Evolutionary conservation across 805 yeast genomes (phyloP), one percentile per base, ranked within the genome.

Genomic region (Ogataea haglerorum): DNA sequence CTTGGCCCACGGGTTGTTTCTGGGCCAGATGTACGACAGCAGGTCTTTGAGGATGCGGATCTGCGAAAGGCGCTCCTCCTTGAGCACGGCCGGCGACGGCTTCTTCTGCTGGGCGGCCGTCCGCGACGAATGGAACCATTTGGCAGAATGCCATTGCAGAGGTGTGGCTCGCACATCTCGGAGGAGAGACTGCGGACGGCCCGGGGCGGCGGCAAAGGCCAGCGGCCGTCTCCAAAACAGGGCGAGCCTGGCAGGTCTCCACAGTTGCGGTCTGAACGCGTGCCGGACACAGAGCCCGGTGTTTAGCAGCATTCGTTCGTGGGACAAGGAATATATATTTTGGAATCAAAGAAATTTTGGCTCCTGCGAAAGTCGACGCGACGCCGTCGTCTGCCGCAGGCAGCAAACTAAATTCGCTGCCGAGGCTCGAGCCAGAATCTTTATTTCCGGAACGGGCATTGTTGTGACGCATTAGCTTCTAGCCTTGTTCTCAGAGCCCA

Each of bases 1-100:
- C 57, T 80, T 85, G 44, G 82, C 82, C 40, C 80, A 72, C 4
- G 75, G 69, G 43, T 83, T 78, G 44, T 79, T 72, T 51, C 76
- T 78, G 9, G 96, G 96, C 96, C 96, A 87, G 12, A 87, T 72
- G 42, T 88, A 87, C 12, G 75, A 67, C 46, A 84, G 51, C 33
- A 87, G 66, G 36, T 85, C 82, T 52, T 69, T 72, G 42, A 87
- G 63, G 61, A 87, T 87, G 45, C 74, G 59, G 41, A 68, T 45
- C 48, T 76, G 78, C 3, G 79, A 72, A 2, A 59, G 56, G 29
- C 54, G 50, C 21, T 38, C 32, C 21, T 38, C 28, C 30, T 33
- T 28, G 5, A 24, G 25, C 15, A 26, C 33, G 7, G 41, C 18
- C 8, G 36, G 26, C 4, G 43, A 15, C 8, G 41, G 16, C 14